Evolutionary conservation across 2,329 filamentous ascomycete species (phyloP), one percentile per base, ranked within the genome.

Genomic region (Xylariaceae sp.): DNA sequence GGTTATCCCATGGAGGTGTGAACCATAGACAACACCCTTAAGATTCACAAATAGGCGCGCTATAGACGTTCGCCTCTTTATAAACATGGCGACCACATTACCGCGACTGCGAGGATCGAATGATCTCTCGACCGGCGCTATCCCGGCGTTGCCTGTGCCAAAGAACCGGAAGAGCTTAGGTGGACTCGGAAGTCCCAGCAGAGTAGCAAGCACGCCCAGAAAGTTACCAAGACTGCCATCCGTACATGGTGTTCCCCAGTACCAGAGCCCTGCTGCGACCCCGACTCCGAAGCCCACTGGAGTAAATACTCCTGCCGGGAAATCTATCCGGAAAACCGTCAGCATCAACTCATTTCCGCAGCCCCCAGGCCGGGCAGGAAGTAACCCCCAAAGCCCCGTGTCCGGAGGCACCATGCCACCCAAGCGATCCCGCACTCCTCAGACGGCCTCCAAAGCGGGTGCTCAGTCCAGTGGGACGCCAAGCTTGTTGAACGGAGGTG

Each of bases 261-360:
- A 80, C 45, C 79, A 82, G 35, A 77, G 79, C 41, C 77, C 82
- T 5, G 78, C 77, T 8, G 79, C 81, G 4, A 77, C 80, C 53
- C 81, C 84, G 4, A 79, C 83, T 13, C 77, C 83, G 15, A 83
- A 82, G 60, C 78, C 82, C 1, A 74, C 80, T 4, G 78, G 77
- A 41, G 75, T 85, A 11, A 86, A 83, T 62, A 77, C 78, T 41
- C 37, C 37, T 37, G 78, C 83, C 4, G 84, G 85, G 30, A 92
- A 87, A 73, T 85, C 87, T 1, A 75, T 97, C 57, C 86, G 92
- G 63, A 95, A 95, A 75, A 89, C 89, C 0, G 88, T 96, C 69
- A 97, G 92, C 79, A 96, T 97, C 70, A 93, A 92, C 71, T 88
- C 91, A 0, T 97, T 97, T 70, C 93, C 93, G 35, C 89, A 96